These are phyloP conservation scores for Colletotrichum simmondsii DNA, from an alignment of 2,329 filamentous ascomycete genomes.

Conservation along the genomic window DNA sequence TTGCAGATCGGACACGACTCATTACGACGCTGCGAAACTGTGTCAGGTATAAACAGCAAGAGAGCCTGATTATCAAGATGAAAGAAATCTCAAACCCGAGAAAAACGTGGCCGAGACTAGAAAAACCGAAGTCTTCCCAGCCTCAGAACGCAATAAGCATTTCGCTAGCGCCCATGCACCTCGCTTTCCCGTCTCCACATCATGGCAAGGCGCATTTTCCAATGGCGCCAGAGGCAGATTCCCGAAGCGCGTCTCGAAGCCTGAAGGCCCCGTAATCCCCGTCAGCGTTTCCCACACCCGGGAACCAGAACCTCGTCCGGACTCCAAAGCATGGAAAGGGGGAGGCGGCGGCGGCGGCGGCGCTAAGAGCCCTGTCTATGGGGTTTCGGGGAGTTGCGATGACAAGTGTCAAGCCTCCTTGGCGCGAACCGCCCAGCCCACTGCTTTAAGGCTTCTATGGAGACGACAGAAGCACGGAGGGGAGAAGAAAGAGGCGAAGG, in stretches of 20 bases:
- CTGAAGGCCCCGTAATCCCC: no score
- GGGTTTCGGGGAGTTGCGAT: not conserved
- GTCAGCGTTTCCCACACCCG: not conserved
- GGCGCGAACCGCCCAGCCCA: not conserved
- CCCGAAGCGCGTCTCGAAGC: no score
- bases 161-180: not conserved
- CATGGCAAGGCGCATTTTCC: conserved; percentile 6
- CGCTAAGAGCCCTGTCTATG: not conserved
- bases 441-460: not conserved
- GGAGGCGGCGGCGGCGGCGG: no score
- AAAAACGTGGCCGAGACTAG: no score
- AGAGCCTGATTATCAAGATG: no score
- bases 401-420: conserved; percentile 14
- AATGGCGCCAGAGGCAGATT: conserved; percentile 8
- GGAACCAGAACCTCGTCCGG: not conserved
- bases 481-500: not conserved
- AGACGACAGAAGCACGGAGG: not conserved
- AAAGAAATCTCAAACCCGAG: no score
- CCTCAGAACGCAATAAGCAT: no score
- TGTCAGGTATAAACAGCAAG: no score
- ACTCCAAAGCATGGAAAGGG: no score
- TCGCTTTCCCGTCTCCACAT: conserved; percentile 9
- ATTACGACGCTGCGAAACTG: no score
- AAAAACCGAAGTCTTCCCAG: no score
- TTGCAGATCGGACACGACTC: no score